Percentiles rank a stretch among this genome's conserved stretches.
These are phyloP conservation scores for Funneliformis mosseae DNA, from an alignment of 192 early-diverging fungal species.

Conservation along the genomic window DNA sequence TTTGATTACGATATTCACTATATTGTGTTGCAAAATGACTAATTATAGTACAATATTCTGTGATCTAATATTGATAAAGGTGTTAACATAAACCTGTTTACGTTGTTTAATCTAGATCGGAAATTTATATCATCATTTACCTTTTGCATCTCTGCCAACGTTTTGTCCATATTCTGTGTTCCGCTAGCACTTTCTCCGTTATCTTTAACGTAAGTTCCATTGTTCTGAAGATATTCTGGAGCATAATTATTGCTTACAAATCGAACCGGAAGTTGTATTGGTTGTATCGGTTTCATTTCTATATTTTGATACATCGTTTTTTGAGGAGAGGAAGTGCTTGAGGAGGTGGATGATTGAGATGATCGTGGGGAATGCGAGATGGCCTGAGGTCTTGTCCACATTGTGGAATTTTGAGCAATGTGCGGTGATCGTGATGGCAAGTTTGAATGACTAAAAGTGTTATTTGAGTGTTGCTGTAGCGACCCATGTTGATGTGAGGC, in stretches of 20 bases:
- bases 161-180: not conserved
- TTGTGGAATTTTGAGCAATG: not conserved
- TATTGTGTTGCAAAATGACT: not conserved
- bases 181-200: too few species aligned
- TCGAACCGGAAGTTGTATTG: not conserved
- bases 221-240: not conserved
- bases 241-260: not conserved
- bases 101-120: too few species aligned
- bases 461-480: not conserved
- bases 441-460: not conserved
- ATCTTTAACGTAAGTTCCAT: not conserved
- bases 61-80: not conserved
- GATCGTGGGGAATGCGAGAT: not conserved
- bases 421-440: not conserved
- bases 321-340: not conserved
- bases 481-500: not conserved
- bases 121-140: not conserved
- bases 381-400: not conserved
- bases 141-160: not conserved
- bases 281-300: not conserved
- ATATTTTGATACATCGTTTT: not conserved
- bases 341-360: not conserved
- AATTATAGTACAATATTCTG: slow-evolving; percentile 13
- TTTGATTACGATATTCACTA: not conserved
- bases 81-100: too few species aligned